Base-by-base conservation (phyloP, 2,329 filamentous ascomycete species). In the Verruconis gallopava region DNA sequence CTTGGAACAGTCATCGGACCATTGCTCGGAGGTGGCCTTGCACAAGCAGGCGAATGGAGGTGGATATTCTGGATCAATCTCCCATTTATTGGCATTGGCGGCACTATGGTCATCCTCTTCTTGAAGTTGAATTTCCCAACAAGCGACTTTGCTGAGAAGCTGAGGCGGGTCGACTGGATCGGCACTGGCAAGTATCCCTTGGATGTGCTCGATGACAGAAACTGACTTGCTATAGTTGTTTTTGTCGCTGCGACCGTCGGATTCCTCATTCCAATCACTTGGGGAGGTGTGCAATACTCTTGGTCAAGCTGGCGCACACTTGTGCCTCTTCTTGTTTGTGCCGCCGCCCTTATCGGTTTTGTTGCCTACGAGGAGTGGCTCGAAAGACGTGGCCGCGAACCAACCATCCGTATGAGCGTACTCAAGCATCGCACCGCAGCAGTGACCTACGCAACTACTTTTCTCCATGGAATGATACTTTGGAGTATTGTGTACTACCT, bases 51-150 rank as follows among this genome's bases (percentile, higher is more conserved):
- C 1, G 59, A 57, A 1, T 77, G 75, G 76, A 58, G 69, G 5
- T 81, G 75, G 75, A 70, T 80, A 38, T 78, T 79, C 52, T 81
- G 71, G 66, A 65, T 78, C 49, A 80, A 79, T 48, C 57, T 78
- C 2, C 73, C 75, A 2, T 69, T 78, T 50, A 62, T 68, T 21
- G 70, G 59, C 2, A 44, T 73, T n/a, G 68, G 66, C 2, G 54
- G 61, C 13, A 48, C 67, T 28, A 55, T 73, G 48, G 58, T 73
- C 13, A 56, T 66, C 0, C 34, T 75, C 18, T 77, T 75, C 55
- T 58, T 78, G 12, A 63, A 66, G n/a, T 61, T 75, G 35, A 63
- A 68, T 42, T 59, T 65, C 40, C 53, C 67, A 5, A 65, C 68
- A 1, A 63, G 60, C 36, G 62, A 62, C n/a, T 56, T 74, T 39